Conservation (phyloP, 176 grass and related monocot genomes). For the Elaeis guineensis region DNA sequence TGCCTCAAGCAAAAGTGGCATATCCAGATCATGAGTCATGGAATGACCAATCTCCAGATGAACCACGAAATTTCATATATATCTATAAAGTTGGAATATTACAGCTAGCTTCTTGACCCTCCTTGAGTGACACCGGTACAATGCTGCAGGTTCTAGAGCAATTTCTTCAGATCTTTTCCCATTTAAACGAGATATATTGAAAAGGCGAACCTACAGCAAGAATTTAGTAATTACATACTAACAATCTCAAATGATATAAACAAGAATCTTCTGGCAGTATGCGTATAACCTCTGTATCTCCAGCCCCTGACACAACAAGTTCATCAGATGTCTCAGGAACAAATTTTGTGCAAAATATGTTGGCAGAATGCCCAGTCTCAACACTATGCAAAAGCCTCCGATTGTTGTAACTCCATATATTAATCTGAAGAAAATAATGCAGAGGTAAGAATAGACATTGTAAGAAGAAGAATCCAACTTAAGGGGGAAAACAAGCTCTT, state of each 20-base stretch:
- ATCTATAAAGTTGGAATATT: conserved; percentile 29
- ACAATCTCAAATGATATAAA: conserved; percentile 1
- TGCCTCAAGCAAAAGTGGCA: too few species aligned
- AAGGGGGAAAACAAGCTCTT: too few species aligned
- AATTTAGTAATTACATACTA: conserved; percentile 16
- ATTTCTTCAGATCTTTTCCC: conserved; percentile 52
- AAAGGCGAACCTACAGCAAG: conserved; percentile 77
- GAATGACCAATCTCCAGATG: too few species aligned
- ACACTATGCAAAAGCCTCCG: conserved; percentile 65
- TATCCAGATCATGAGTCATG: too few species aligned
- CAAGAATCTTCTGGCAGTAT: neutral
- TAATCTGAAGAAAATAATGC: conserved; percentile 47
- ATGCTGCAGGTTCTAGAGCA: conserved; percentile 53
- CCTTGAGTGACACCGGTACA: conserved; percentile 81
- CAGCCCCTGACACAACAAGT: conserved; percentile 80
- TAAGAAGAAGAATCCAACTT: too few species aligned
- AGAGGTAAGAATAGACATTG: neutral
- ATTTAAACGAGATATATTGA: conserved; percentile 77
- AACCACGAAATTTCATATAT: conserved; percentile 3
- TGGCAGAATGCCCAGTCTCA: conserved; percentile 76
- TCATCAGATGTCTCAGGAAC: conserved; percentile 88
- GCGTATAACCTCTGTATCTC: conserved; percentile 69
- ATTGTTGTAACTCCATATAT: conserved; percentile 83
- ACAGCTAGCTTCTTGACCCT: conserved; percentile 97
- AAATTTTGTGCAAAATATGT: conserved; percentile 97